A percentile compares a stretch with the other conserved stretches of the same genome.
phyloP scores from a whole-genome alignment of 2,329 filamentous ascomycete species.

The Penicillium expansum region DNA sequence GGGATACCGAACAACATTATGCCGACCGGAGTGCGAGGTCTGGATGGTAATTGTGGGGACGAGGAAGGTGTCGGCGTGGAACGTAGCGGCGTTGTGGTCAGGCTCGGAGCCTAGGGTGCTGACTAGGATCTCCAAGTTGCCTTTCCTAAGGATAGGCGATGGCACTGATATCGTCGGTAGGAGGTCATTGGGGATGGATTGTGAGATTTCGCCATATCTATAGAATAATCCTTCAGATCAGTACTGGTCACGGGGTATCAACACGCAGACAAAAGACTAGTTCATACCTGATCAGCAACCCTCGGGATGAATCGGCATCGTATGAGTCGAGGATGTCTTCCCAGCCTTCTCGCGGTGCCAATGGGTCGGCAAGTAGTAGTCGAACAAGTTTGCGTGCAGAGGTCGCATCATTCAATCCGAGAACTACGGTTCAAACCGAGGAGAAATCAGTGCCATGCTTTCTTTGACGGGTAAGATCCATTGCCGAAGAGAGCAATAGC shows the following conservation, averaged over 20 bases:
- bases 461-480: neutral
- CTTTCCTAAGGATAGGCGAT: constrained; percentile 54
- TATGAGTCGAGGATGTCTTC: constrained; percentile 58
- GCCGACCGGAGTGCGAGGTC: constrained; percentile 60
- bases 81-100: constrained; percentile 49
- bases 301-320: constrained; percentile 51
- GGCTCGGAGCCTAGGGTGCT: constrained; percentile 52
- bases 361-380: constrained; percentile 67
- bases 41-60: constrained; percentile 72
- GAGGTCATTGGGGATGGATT: constrained; percentile 49
- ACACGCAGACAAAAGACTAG: neutral
- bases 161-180: constrained; percentile 56
- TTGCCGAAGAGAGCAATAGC: neutral
- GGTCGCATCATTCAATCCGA: constrained; percentile 50
- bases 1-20: constrained; percentile 70
- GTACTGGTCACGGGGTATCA: neutral
- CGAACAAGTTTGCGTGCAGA: constrained; percentile 61
- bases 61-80: constrained; percentile 63
- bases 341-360: constrained; percentile 63
- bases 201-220: constrained; percentile 55
- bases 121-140: constrained; percentile 60
- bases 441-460: neutral
- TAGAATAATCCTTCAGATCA: neutral
- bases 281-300: constrained; percentile 61
- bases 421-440: constrained; percentile 36